phyloP scores from a whole-genome alignment of 139 green algal species.

The Micractinium conductrix region DNA sequence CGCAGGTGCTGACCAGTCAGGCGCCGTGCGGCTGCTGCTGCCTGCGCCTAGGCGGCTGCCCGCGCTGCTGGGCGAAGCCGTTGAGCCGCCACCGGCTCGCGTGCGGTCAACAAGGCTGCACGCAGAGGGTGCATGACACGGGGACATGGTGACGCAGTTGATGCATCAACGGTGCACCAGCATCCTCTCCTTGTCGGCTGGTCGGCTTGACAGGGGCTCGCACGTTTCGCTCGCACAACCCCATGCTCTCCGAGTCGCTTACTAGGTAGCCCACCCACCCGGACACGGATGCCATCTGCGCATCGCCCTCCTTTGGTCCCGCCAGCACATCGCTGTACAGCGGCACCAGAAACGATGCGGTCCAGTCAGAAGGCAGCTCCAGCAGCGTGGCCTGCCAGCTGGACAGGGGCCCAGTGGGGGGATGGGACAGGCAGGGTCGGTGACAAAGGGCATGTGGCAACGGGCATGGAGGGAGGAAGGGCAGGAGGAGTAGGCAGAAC shows the following conservation, averaged over 20 bases:
- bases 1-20: no score
- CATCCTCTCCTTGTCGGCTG: not conserved
- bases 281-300: not conserved
- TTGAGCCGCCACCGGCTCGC: not conserved
- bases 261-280: not conserved
- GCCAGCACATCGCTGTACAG: not conserved
- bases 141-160: no score
- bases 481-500: not conserved
- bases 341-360: conserved; percentile 6
- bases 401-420: not conserved
- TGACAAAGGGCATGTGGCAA: no score
- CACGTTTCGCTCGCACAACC: not conserved
- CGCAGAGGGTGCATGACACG: no score
- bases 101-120: no score
- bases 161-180: not conserved
- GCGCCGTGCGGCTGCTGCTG: no score
- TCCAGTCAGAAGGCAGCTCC: conserved; percentile 13
- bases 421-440: not conserved
- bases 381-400: conserved; percentile 13
- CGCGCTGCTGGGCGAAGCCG: no score
- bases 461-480: not conserved
- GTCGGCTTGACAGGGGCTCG: not conserved
- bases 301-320: not conserved
- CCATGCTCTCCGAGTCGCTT: not conserved
- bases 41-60: no score